phyloP scores from a whole-genome alignment of 345 rosid species.

The Eucalyptus decipiens region DNA sequence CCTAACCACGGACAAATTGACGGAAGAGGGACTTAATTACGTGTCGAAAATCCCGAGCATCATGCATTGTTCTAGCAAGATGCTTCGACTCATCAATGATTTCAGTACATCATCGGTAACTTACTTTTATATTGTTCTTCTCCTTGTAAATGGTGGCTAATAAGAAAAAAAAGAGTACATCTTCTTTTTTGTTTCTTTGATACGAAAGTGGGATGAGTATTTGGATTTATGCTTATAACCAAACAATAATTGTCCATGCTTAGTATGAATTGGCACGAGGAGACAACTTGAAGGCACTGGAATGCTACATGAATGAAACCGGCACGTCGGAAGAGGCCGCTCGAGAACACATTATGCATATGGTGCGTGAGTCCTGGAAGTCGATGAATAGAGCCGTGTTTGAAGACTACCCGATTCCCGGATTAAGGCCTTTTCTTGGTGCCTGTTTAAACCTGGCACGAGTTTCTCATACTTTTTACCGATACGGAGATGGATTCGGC shows the following conservation, averaged over 20 bases:
- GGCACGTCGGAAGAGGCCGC: too few species aligned
- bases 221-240: neutral
- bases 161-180: neutral
- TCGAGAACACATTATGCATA: too few species aligned
- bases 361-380: too few species aligned
- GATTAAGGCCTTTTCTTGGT: too few species aligned
- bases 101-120: slow-evolving; percentile 6
- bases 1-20: neutral
- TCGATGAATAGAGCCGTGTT: too few species aligned
- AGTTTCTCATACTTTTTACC: too few species aligned
- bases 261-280: neutral
- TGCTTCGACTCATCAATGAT: slow-evolving; percentile 1
- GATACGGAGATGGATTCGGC: too few species aligned
- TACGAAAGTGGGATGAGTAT: neutral
- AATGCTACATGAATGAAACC: too few species aligned
- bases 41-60: neutral
- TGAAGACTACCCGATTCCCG: too few species aligned
- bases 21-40: neutral
- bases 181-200: neutral
- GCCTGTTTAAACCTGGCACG: too few species aligned
- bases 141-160: neutral
- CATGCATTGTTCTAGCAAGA: neutral
- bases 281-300: too few species aligned
- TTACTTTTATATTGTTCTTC: neutral
- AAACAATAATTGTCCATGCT: neutral